Base-by-base conservation (phyloP, 1,139 yeast genomes). In the Nakaseomyces kungkrabaensis region DNA sequence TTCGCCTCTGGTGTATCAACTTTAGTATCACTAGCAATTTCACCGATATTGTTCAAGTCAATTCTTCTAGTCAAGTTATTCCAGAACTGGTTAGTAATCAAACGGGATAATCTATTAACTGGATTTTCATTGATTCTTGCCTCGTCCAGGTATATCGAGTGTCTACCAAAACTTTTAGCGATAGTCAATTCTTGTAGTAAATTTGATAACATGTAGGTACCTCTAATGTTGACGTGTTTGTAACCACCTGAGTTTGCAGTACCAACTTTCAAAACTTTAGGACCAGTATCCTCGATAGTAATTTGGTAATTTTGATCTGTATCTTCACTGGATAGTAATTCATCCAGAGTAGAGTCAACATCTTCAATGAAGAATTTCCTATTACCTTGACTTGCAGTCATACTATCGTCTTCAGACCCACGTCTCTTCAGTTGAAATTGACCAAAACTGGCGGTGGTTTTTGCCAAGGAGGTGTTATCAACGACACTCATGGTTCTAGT, bases 131-230 rank as follows among this genome's bases (percentile, higher is more conserved):
- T 85, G 54, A 90, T 74, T 54, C 96, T 71, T n/a, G 82, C 83
- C 66, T 89, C 96, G 66, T 88, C 96, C 52, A 90, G 70, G 49
- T 86, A 73, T 72, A 88, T 79, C 60, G 81, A 85, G 53, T 78
- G 79, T 55, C 92, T 75, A 8, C 96, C 96, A 63, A 81, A 77
- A 55, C 85, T 72, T 61, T 85, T 80, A 22, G 97, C 97, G 55
- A 89, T 79, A 1, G 96, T 88, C 57, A 90, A 73, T 67, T 90
- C 97, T 69, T 90, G 97, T 51, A 90, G 73, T 49, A 90, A 69
- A 66, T 90, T 90, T 1, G 95, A 85, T 49, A 90, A 72, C 92
- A 86, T 86, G 63, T 90, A 90, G 0, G 96, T 89, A n/a, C 97
- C 97, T 55, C 96, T 72, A 48, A 90, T 76, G 50, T 83, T 87